Base-by-base conservation (phyloP, 768 basidiomycete genomes). In the Goffeauzyma gilvescens region DNA sequence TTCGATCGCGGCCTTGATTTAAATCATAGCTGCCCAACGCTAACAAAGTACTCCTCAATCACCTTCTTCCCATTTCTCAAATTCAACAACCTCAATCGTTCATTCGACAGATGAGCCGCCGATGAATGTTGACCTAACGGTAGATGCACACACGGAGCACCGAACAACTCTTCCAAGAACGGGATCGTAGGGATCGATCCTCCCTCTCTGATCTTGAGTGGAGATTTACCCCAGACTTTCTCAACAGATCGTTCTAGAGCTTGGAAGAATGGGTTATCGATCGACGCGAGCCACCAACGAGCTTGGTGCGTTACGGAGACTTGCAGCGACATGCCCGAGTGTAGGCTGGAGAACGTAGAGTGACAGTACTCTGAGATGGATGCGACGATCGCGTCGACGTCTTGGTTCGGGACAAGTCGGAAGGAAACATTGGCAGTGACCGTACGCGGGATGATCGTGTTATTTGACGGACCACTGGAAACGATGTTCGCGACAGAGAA, bases 111-210 rank as follows among this genome's bases (percentile, higher is more conserved):
- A 69, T 95, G 93, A 0, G 85, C 87, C 79, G 82, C 58, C 5
- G 44, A 44, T 17, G 34, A 47, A 37, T 31, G 41, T 41, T 90
- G 85, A 0, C 90, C 93, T 66, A 98, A 75, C 0, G 93, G 93
- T 2, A 98, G 70, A 64, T 98, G 93, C 9, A 96, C 70, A 15
- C 85, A 85, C 36, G 76, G 79, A 42, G 86, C 93, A 1, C 71
- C 68, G 51, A 98, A 90, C 57, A 79, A 76, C 52, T 86, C 85
- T 64, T 98, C 93, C 3, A 98, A 69, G 63, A 78, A 89, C 0
- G 89, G 90, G 0, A 96, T 75, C 2, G 84, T 84, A 4, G 93
- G 93, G 40, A 95, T 86, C 5, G 84, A 85, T 85, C 89, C 89
- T 59, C 89, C 89, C 68, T 93, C 89, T 31, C 89, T 73, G 38